A percentile compares a stretch with the other conserved stretches of the same genome.
phyloP scores from a whole-genome alignment of 179 eudicot species.

The Nepenthes alata region DNA sequence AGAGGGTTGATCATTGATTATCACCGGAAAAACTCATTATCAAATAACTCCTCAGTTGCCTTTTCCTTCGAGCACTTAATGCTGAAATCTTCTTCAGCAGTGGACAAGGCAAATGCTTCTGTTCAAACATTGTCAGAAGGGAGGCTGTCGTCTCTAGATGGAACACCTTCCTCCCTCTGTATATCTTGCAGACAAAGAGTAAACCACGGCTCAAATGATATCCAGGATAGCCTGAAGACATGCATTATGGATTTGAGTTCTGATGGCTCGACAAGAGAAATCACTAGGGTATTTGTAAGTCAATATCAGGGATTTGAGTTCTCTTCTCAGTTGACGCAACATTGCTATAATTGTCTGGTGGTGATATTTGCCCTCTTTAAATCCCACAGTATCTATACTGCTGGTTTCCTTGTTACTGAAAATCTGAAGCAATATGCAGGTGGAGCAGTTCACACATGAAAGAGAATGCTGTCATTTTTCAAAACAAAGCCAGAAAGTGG shows the following conservation, averaged over 20 bases:
- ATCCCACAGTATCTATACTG: background rate
- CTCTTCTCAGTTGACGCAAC: background rate
- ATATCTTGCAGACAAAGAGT: slow-evolving; percentile 39
- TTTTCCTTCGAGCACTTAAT: slow-evolving; percentile 89
- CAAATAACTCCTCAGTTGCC: slow-evolving; percentile 40
- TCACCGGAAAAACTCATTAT: slow-evolving; percentile 54
- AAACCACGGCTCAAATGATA: slow-evolving; percentile 18
- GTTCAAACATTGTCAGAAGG: slow-evolving; percentile 39
- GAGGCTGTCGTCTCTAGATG: slow-evolving; percentile 7
- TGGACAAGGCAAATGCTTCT: slow-evolving; percentile 51
- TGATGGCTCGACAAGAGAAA: background rate
- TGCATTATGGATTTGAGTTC: slow-evolving; percentile 19
- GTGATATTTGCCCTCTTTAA: background rate
- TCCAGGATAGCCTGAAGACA: slow-evolving; percentile 34
- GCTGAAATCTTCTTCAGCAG: slow-evolving; percentile 52
- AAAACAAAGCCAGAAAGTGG: slow-evolving; percentile 15
- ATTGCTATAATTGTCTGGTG: slow-evolving; percentile 37
- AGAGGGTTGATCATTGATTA: slow-evolving; percentile 76
- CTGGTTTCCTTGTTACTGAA: background rate
- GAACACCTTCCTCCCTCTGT: slow-evolving; percentile 36
- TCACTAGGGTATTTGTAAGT: background rate
- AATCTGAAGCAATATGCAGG: slow-evolving; percentile 23
- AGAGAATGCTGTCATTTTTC: slow-evolving; percentile 6
- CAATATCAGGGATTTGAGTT: background rate
- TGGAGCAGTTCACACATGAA: slow-evolving; percentile 39